Base-by-base conservation (phyloP, 495 filamentous ascomycete species). In the Poronia punctata region DNA sequence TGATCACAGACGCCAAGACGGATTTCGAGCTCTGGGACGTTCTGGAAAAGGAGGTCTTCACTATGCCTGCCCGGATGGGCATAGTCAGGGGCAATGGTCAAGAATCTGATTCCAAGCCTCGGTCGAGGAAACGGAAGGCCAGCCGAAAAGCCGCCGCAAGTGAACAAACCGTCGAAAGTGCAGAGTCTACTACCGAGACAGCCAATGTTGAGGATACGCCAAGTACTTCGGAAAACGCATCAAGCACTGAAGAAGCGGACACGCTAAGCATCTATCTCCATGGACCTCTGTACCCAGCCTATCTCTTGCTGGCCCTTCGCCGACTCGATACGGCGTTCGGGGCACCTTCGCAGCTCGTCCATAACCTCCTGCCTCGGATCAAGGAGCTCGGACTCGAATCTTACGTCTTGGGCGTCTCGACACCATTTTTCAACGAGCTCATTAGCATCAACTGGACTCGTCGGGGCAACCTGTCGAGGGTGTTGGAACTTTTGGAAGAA, bases 1-100 rank as follows among this genome's bases (percentile, higher is more conserved):
- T 70, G 42, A 65, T 86, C 48, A 48, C 54, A 10, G 44, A 39
- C 1, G 75, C 76, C 7, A 56, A 64, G 33, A 78, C 77, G 0
- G 87, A 92, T 43, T 59, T 73, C 12, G 76, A 78, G 18, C 54
- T 93, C 7, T 93, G 86, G 88, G 61, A 74, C 3, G 61, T 86
- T 0, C 70, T 92, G 45, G 73, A 84, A 41, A 59, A 67, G 3
- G 76, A 84, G 36, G 80, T 93, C 14, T 86, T 86, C 52, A 66
- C 72, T 1, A 62, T 86, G 53, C 65, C 80, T 5, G 45, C 52
- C 4, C 70, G 68, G 42, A 48, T 63, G 4, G 62, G 60, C 24
- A 38, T 70, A 7, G 12, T 23, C 9, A 38, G 36, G 16, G 48
- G 10, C 7, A 8, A 12, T 8, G 9, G 25, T 19, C 5, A 26